Evolutionary conservation across 2,329 filamentous ascomycete genomes (phyloP).

Genomic region (Arthrocladium fulminans): DNA sequence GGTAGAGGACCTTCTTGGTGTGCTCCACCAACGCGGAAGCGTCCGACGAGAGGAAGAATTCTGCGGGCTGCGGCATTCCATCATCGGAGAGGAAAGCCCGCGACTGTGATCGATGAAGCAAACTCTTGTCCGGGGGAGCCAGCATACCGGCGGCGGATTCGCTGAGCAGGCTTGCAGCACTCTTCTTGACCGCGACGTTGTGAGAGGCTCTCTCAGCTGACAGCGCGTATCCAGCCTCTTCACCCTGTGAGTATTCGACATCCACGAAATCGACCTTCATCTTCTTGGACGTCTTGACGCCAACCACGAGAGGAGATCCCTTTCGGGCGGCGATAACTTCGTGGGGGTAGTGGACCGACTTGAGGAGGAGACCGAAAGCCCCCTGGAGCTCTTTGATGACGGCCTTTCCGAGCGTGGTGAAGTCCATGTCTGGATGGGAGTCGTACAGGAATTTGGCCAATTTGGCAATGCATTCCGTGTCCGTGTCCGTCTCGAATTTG

Average conservation of each 20-base stretch:
- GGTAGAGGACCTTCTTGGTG: slow-evolving; percentile 99
- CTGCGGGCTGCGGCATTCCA: slow-evolving; percentile 92
- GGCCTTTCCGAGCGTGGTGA: slow-evolving; percentile 92
- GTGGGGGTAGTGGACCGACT: slow-evolving; percentile 96
- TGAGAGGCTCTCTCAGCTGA: slow-evolving; percentile 91
- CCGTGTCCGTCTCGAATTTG: slow-evolving; percentile 97
- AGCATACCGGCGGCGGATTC: slow-evolving; percentile 53
- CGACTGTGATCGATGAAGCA: slow-evolving; percentile 96
- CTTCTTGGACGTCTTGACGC: slow-evolving; percentile 92
- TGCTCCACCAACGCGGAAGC: slow-evolving; percentile 98
- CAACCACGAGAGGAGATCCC: slow-evolving; percentile 93
- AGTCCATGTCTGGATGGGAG: slow-evolving; percentile 85
- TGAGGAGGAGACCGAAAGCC: slow-evolving; percentile 92
- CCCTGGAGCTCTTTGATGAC: slow-evolving; percentile 98
- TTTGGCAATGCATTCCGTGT: slow-evolving; percentile 99
- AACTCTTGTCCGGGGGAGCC: slow-evolving; percentile 90
- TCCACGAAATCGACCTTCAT: slow-evolving; percentile 99
- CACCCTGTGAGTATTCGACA: slow-evolving; percentile 67
- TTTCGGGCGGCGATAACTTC: slow-evolving; percentile 97
- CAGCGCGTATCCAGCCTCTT: slow-evolving; percentile 68
- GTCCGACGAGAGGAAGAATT: slow-evolving; percentile 99
- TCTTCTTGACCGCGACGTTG: slow-evolving; percentile 93
- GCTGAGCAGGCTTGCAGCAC: slow-evolving; percentile 56
- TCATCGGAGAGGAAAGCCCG: slow-evolving; percentile 98
- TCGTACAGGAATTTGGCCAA: slow-evolving; percentile 97